Conservation (phyloP, 2,329 filamentous ascomycete species). For the Aspergillus pseudoterreus region DNA sequence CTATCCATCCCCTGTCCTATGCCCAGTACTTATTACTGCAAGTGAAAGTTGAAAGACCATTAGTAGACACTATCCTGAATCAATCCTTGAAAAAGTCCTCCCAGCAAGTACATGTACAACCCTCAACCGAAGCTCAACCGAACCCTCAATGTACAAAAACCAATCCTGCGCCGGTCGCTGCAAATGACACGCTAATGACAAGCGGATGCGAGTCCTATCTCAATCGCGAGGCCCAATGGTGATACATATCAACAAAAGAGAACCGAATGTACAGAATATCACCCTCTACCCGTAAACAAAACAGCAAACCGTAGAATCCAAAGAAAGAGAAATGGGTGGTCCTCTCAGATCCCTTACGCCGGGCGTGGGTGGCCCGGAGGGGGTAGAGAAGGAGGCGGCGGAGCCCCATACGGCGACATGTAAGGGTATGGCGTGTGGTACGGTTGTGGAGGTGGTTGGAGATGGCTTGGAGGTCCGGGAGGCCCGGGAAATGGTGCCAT, state of each 20-base stretch:
- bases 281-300: conserved; percentile 1
- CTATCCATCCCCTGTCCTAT: no score
- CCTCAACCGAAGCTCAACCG: neutral
- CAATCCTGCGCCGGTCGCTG: conserved; percentile 12
- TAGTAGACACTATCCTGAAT: no score
- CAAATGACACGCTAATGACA: conserved; percentile 8
- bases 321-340: neutral
- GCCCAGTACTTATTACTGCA: no score
- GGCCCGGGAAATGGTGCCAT: conserved; percentile 17
- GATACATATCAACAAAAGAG: conserved; percentile 9
- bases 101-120: neutral
- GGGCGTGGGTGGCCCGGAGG: conserved; percentile 18
- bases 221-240: neutral
- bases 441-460: conserved; percentile 18
- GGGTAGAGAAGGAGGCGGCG: conserved; percentile 10
- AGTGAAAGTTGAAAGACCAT: no score
- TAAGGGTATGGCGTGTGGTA: conserved; percentile 24
- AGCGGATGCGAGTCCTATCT: neutral
- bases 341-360: conserved; percentile 6
- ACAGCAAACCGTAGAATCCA: conserved; percentile 3
- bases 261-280: conserved; percentile 1
- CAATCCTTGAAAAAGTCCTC: neutral
- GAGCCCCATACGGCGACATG: conserved; percentile 15
- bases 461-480: conserved; percentile 12
- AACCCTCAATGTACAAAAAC: conserved; percentile 1